Conservation (phyloP, 306 rosid genomes). For the Urtica urens region DNA sequence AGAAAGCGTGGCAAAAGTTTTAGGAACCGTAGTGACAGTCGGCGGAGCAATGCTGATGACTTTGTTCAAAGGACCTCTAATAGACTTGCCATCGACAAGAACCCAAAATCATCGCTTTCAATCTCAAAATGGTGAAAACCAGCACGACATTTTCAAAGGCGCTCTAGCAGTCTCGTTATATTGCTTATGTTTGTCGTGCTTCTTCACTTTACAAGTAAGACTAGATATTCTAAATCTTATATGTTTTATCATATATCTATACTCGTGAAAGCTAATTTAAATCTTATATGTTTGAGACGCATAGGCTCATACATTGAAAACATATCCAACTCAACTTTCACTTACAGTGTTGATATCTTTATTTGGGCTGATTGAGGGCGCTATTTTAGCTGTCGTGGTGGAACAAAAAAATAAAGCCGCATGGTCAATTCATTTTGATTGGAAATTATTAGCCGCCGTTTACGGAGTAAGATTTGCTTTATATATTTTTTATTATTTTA, state of each 20-base stretch:
- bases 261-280: too few relatives aligned
- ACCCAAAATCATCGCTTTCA: not conserved
- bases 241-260: too few relatives aligned
- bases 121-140: not conserved
- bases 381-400: slow-evolving; percentile 18
- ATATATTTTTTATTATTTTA: too few relatives aligned
- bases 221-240: too few relatives aligned
- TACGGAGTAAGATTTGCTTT: slow-evolving; percentile 21
- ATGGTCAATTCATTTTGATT: slow-evolving; percentile 28
- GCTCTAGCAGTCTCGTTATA: slow-evolving; percentile 20
- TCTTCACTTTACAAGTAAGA: slow-evolving; percentile 34
- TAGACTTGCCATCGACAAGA: slow-evolving; percentile 17
- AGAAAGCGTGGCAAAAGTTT: slow-evolving; percentile 11
- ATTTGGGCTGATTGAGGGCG: slow-evolving; percentile 24
- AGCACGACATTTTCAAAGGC: slow-evolving; percentile 14
- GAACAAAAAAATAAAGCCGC: slow-evolving; percentile 20
- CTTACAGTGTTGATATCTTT: slow-evolving; percentile 29
- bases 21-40: slow-evolving; percentile 22
- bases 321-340: slow-evolving; percentile 35
- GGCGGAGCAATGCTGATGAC: slow-evolving; percentile 27
- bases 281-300: too few relatives aligned
- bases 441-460: slow-evolving; percentile 18
- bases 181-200: slow-evolving; percentile 31
- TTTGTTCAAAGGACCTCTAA: slow-evolving; percentile 14
- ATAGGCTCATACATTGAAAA: slow-evolving; percentile 21